Base-by-base conservation (phyloP, 1,284 basidiomycete genomes). In the Porodaedalea pini region DNA sequence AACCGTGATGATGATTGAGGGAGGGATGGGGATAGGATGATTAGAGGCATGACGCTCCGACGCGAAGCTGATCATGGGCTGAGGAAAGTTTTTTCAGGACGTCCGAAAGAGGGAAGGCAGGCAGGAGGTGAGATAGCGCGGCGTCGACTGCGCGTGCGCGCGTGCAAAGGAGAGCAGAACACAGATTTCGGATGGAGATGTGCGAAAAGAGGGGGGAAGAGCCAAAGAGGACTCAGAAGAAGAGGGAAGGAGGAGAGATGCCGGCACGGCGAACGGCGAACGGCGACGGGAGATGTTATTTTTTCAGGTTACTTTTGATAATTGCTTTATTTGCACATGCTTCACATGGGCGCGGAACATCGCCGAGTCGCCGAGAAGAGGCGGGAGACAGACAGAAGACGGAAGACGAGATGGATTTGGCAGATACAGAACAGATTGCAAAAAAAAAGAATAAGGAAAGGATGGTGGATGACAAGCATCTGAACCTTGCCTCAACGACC, bases 101-200 rank as follows among this genome's bases (percentile, higher is more conserved):
- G 19, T 2, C 3, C 40, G n/a, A 41, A 41, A 41, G 4, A 41
- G 19, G 40, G 40, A 21, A 41, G 19, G n/a, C n/a, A n/a, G 40
- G 4, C 40, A 41, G 40, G 25, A n/a, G 11, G 44, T 45, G 17
- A 45, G 19, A 10, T 25, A 13, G 25, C 44, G 21, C 17, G 44
- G 21, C 44, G n/a, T 45, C 44, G 25, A 23, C 21, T 45, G 25
- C n/a, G n/a, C n/a, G n/a, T n/a, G n/a, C 10, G 27, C 44, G 25
- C 21, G n/a, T 23, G 19, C 44, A 45, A n/a, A 45, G 21, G 3
- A 45, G 44, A 45, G 11, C 45, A 31, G 27, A 47, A 47, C 45
- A 47, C 45, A 47, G 45, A 47, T 47, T 47, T 31, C 17, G 25
- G 21, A 45, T 45, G 45, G 45, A 47, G 45, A 47, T 47, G 45